These are phyloP conservation scores for Cercospora brassicicola DNA, from an alignment of 2,329 filamentous ascomycete species.

Conservation along the genomic window DNA sequence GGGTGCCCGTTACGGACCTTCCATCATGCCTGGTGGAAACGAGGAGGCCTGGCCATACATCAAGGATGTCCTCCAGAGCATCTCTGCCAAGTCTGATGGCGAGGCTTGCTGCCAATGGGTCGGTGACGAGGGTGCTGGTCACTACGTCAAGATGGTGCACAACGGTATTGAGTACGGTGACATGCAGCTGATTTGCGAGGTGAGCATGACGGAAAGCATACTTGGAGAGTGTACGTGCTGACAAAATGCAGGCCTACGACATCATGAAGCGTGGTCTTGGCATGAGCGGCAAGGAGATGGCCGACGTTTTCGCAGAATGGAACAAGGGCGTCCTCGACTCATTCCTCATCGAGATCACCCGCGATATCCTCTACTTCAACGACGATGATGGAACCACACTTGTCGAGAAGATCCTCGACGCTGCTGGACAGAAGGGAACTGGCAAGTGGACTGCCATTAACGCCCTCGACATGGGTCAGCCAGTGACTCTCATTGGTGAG, in stretches of 20 bases:
- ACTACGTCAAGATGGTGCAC: slow-evolving; percentile 99
- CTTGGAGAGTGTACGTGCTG: slow-evolving; percentile 10
- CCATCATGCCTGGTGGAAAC: slow-evolving; percentile 98
- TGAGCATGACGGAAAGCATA: slow-evolving; percentile 47
- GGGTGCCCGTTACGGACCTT: slow-evolving; percentile 95
- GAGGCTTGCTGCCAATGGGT: slow-evolving; percentile 99
- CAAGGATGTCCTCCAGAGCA: slow-evolving; percentile 98
- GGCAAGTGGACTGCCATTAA: slow-evolving; percentile 99
- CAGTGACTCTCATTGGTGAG: slow-evolving; percentile 96
- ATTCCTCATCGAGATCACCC: slow-evolving; percentile 98
- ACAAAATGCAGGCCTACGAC: slow-evolving; percentile 77
- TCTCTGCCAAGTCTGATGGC: slow-evolving; percentile 93
- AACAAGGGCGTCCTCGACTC: slow-evolving; percentile 98
- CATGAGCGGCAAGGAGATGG: slow-evolving; percentile 88
- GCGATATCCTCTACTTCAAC: slow-evolving; percentile 97
- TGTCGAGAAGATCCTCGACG: slow-evolving; percentile 98
- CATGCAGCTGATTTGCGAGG: slow-evolving; percentile 99
- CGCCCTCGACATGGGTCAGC: slow-evolving; percentile 96
- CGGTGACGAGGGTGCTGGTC: slow-evolving; percentile 96
- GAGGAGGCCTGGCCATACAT: slow-evolving; percentile 97
- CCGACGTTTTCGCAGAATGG: slow-evolving; percentile 91
- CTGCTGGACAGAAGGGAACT: slow-evolving; percentile 98
- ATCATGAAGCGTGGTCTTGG: slow-evolving; percentile 99
- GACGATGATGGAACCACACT: slow-evolving; percentile 88
- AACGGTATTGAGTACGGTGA: slow-evolving; percentile 99